phyloP scores from a whole-genome alignment of 1,139 yeast genomes.

The Pichia norvegensis region DNA sequence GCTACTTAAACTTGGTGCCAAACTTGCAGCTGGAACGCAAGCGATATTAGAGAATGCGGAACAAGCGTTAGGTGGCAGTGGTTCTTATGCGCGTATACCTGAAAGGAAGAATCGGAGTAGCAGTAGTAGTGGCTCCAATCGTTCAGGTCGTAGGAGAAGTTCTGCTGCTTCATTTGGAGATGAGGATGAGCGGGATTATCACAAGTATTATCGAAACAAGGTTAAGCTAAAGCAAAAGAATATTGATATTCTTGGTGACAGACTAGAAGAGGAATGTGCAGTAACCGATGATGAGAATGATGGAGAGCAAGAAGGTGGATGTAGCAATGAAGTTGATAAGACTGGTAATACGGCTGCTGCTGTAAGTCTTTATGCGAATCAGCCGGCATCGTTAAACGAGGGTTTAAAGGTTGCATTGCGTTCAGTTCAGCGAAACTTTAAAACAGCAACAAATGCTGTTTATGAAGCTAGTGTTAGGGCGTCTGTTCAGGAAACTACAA shows the following conservation, averaged over 20 bases:
- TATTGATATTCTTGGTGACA: conserved; percentile 7
- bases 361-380: conserved; percentile 77
- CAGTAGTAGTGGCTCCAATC: neutral
- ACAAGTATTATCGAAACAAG: conserved; percentile 6
- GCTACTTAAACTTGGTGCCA: conserved; percentile 73
- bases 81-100: conserved; percentile 38
- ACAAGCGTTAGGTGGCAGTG: conserved; percentile 62
- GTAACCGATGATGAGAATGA: conserved; percentile 1
- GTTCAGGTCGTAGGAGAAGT: conserved; percentile 8
- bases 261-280: conserved; percentile 12
- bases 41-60: conserved; percentile 75
- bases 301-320: conserved; percentile 10
- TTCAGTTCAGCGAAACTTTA: conserved; percentile 62
- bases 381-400: conserved; percentile 61
- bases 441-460: conserved; percentile 59
- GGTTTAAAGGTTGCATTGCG: conserved; percentile 69
- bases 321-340: conserved; percentile 22
- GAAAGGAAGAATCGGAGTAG: neutral
- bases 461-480: conserved; percentile 53
- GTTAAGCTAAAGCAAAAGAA: neutral
- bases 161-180: conserved; percentile 22
- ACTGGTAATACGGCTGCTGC: conserved; percentile 29
- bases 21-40: conserved; percentile 85
- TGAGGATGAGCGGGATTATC: conserved; percentile 20
- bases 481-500: conserved; percentile 54